Evolutionary conservation across 2,329 filamentous ascomycete species (phyloP), one percentile per base, ranked within the genome.

Genomic region (Claviceps humidiphila): DNA sequence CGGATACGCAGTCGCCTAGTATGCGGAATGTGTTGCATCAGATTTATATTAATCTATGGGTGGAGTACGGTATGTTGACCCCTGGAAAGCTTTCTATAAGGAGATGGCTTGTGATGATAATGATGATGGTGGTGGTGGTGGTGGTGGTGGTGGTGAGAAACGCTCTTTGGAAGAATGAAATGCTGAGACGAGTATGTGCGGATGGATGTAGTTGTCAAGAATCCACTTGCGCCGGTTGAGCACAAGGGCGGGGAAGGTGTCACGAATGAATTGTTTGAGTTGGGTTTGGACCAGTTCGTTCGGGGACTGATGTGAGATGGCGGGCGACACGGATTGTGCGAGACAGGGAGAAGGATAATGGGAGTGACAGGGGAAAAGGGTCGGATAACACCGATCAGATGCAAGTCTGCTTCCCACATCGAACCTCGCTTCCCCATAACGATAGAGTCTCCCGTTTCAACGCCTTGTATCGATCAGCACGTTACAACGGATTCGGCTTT

Each of bases 31-130:
- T 95, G 22, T 71, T 98, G 63, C 90, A 98, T 66, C 93, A 98
- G 76, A 96, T 98, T 57, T 98, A 96, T 68, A 94, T 96, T 54
- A 97, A 95, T 66, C 79, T 97, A 24, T 98, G 93, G 73, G 91
- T 98, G 17, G 93, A 98, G 72, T 98, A 93, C 63, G 85, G 86
- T 89, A 68, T 54, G 76, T 71, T 16, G 16, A 7, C 13, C 30
- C 30, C 30, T 34, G 9, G 30, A 34, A 11, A 11, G 30, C 30
- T 11, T 11, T 34, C 9, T 2, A 34, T 34, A 0, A 34, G 8
- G 30, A 34, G 30, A 34, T 34, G 30, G 30, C 30, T 11, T 8
- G 26, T 30, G 8, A 30, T 30, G 26, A 30, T 9, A 0, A 30
- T 30, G 5, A 26, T 6, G 26, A 11, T 30, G 26, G 4, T 30